Percentiles rank a stretch among this genome's conserved stretches.
Evolutionary conservation across 345 rosid species (phyloP).

Genomic region (Dovyalis caffra): DNA sequence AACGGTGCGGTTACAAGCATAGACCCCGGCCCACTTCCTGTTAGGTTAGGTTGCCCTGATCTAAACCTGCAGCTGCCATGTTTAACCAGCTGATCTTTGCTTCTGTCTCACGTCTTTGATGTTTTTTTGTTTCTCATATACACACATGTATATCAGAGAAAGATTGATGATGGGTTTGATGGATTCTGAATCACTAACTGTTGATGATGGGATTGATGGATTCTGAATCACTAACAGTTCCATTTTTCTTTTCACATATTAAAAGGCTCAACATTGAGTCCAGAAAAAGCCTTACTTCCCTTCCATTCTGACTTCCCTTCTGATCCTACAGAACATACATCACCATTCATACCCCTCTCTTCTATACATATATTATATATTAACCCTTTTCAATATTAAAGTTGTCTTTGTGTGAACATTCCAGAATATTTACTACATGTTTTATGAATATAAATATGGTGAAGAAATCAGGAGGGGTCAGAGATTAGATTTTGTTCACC

Average conservation of each 20-base stretch:
- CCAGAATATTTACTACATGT: not conserved
- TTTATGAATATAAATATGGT: not conserved
- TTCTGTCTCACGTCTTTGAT: constrained; percentile 58
- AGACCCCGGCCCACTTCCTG: constrained; percentile 1
- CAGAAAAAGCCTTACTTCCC: constrained; percentile 21
- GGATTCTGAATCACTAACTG: constrained; percentile 40
- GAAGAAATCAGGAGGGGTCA: constrained; percentile 9
- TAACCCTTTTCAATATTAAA: not conserved
- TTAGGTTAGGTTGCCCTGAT: constrained; percentile 2
- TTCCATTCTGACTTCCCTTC: constrained; percentile 13
- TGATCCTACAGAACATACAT: constrained; percentile 28
- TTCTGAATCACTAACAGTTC: constrained; percentile 34
- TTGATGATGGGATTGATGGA: constrained; percentile 33
- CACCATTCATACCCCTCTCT: constrained; percentile 4
- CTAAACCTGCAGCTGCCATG: constrained; percentile 5
- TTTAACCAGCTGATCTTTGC: constrained; percentile 41
- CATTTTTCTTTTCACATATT: constrained; percentile 5
- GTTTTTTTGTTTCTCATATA: not conserved
- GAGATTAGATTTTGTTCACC: constrained; percentile 22
- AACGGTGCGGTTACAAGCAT: not conserved
- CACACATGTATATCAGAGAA: constrained; percentile 4
- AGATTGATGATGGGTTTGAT: constrained; percentile 33
- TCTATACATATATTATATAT: not conserved
- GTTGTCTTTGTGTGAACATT: not conserved
- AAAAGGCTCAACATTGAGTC: constrained; percentile 17